Evolutionary conservation across 805 yeast genomes (phyloP).

Genomic region (Lipomyces sp.): DNA sequence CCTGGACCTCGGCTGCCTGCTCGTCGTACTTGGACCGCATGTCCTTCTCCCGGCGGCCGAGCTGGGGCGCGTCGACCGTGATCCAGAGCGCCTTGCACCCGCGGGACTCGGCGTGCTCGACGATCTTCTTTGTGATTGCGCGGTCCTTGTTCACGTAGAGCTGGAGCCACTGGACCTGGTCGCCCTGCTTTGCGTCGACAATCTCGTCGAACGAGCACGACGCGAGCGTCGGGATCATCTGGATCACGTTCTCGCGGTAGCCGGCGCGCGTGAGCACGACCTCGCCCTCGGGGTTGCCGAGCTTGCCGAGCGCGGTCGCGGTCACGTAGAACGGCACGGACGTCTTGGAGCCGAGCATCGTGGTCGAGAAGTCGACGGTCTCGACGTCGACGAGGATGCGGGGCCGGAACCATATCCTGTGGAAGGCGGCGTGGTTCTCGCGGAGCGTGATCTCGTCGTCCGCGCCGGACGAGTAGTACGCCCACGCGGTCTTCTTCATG

Average conservation of each 20-base stretch:
- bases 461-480: constrained; percentile 85
- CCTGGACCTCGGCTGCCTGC: constrained; percentile 45
- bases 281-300: constrained; percentile 94
- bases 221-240: constrained; percentile 91
- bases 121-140: constrained; percentile 54
- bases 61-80: constrained; percentile 89
- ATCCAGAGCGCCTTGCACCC: constrained; percentile 81
- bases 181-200: constrained; percentile 59
- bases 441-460: constrained; percentile 90
- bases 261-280: constrained; percentile 81
- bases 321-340: constrained; percentile 81
- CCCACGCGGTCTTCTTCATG: constrained; percentile 80
- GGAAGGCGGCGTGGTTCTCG: constrained; percentile 88
- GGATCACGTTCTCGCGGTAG: constrained; percentile 64
- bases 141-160: constrained; percentile 79
- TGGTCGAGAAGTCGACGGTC: constrained; percentile 64
- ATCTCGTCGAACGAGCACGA: constrained; percentile 87
- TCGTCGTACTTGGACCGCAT: constrained; percentile 61
- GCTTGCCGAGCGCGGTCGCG: constrained; percentile 88
- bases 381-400: constrained; percentile 75
- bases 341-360: constrained; percentile 67
- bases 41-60: constrained; percentile 90
- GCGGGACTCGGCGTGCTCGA: constrained; percentile 66
- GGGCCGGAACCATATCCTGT: constrained; percentile 84
- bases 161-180: constrained; percentile 85